Conservation (phyloP, 2,329 filamentous ascomycete species). For the Fusarium buxicola region DNA sequence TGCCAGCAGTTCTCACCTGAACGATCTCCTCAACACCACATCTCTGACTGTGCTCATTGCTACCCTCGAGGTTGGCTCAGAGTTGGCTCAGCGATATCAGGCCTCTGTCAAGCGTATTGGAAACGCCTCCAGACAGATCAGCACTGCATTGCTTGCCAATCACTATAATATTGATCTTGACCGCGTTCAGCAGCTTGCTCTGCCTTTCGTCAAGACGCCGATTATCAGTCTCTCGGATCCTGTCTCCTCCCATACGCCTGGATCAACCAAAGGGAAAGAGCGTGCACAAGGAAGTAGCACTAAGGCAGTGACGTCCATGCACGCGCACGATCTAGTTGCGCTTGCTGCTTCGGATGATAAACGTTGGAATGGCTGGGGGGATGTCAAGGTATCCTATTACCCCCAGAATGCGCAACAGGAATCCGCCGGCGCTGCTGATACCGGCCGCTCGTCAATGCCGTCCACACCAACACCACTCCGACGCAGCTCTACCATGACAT, state of each 20-base stretch:
- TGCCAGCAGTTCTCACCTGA: constrained; percentile 89
- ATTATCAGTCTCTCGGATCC: constrained; percentile 64
- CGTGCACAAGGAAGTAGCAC: constrained; percentile 60
- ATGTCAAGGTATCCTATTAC: constrained; percentile 86
- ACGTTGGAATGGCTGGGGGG: constrained; percentile 82
- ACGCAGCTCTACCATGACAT: constrained; percentile 69
- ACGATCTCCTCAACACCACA: constrained; percentile 88
- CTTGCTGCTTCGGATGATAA: constrained; percentile 71
- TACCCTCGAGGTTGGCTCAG: constrained; percentile 83
- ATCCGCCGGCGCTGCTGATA: constrained; percentile 39
- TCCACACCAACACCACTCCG: constrained; percentile 81
- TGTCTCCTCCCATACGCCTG: constrained; percentile 64
- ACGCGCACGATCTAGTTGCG: constrained; percentile 86
- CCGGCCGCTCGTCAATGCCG: constrained; percentile 62
- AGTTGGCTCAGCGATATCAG: constrained; percentile 92
- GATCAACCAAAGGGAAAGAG: constrained; percentile 80
- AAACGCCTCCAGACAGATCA: constrained; percentile 73
- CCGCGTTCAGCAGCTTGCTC: constrained; percentile 83
- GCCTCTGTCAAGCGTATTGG: constrained; percentile 83
- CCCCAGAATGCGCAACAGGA: constrained; percentile 53
- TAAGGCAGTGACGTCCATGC: constrained; percentile 68
- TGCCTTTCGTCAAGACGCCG: constrained; percentile 82
- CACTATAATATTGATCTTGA: constrained; percentile 87
- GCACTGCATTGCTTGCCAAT: constrained; percentile 79
- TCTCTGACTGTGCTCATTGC: constrained; percentile 81